Percentiles rank a stretch among this genome's conserved stretches.
phyloP scores from a whole-genome alignment of 345 rosid genomes.

The Lagerstroemia speciosa region DNA sequence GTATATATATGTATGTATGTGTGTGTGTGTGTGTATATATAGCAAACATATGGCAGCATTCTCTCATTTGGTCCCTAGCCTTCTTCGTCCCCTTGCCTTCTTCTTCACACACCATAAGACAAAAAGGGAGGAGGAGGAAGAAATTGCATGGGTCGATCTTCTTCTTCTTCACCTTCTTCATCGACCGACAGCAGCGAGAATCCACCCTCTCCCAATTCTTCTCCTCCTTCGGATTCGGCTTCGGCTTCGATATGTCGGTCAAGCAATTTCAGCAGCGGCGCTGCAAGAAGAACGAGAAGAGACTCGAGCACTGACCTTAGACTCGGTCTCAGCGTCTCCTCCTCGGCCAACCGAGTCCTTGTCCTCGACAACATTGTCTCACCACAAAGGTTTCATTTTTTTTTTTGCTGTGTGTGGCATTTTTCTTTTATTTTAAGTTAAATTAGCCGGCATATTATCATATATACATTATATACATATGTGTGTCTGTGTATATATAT shows the following conservation, averaged over 20 bases:
- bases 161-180: slow-evolving; percentile 18
- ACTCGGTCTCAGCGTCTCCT: slow-evolving; percentile 27
- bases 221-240: background rate
- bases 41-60: background rate
- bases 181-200: slow-evolving; percentile 21
- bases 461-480: no score
- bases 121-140: background rate
- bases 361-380: background rate
- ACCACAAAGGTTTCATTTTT: background rate
- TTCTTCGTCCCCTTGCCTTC: background rate
- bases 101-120: no score
- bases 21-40: background rate
- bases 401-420: background rate
- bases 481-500: no score
- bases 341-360: slow-evolving; percentile 2
- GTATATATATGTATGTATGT: background rate
- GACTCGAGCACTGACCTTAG: slow-evolving; percentile 28
- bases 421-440: background rate
- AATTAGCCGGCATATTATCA: background rate
- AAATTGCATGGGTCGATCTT: slow-evolving; percentile 11
- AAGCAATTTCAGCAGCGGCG: background rate
- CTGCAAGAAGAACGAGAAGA: slow-evolving; percentile 4
- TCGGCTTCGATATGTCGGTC: slow-evolving; percentile 1
- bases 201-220: slow-evolving; percentile 2
- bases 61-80: background rate